These are phyloP conservation scores for Salix caprea DNA, from an alignment of 345 rosid genomes.

Conservation along the genomic window DNA sequence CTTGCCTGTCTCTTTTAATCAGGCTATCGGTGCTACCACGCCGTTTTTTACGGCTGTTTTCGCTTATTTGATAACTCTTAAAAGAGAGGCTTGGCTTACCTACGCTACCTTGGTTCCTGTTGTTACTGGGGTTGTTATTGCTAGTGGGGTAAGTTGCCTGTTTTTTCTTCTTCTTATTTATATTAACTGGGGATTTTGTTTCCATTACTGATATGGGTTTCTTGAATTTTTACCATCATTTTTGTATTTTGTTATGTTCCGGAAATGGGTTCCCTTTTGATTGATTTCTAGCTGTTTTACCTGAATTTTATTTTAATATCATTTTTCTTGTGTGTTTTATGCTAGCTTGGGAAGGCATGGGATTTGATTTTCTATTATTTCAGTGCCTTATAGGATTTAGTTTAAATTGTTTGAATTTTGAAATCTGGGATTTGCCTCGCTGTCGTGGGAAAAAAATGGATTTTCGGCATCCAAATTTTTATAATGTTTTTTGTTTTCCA, in stretches of 20 bases:
- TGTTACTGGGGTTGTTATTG: conserved; percentile 90
- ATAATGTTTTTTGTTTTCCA: background rate
- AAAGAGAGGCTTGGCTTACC: conserved; percentile 96
- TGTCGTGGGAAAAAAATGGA: background rate
- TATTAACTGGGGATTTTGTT: background rate
- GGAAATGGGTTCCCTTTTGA: background rate
- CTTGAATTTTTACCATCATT: background rate
- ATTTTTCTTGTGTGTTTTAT: background rate
- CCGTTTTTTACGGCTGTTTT: conserved; percentile 97
- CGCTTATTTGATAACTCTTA: conserved; percentile 81
- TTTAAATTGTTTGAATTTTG: no score
- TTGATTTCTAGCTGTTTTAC: background rate
- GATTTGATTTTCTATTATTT: background rate
- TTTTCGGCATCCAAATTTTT: background rate
- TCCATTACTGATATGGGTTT: background rate
- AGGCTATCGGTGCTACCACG: conserved; percentile 96
- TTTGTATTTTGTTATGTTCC: background rate
- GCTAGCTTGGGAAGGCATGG: background rate
- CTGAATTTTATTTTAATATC: background rate
- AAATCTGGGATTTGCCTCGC: background rate
- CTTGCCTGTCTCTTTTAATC: conserved; percentile 86
- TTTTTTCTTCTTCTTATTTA: background rate
- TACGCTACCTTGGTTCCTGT: conserved; percentile 85
- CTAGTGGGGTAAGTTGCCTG: conserved; percentile 73
- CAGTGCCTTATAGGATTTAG: background rate